A percentile compares a stretch with the other conserved stretches of the same genome.
Evolutionary conservation across 805 yeast species (phyloP).

Genomic region (Isabelozyma heimii): DNA sequence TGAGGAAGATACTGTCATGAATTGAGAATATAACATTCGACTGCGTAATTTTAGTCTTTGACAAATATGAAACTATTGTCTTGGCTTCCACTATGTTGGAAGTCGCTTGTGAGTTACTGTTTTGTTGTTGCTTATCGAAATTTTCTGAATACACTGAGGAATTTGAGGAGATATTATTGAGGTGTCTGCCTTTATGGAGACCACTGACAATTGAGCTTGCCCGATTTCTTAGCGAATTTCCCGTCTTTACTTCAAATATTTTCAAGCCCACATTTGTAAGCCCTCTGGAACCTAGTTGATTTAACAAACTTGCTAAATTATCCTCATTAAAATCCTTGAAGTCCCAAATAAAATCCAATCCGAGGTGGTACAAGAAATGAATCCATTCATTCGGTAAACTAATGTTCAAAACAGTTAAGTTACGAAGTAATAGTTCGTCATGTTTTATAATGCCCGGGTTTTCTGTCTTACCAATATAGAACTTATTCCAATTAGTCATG

Average conservation of each 20-base stretch:
- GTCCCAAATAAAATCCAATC: slow-evolving; percentile 48
- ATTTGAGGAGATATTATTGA: background rate
- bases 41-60: background rate
- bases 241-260: slow-evolving; percentile 25
- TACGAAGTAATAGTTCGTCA: slow-evolving; percentile 32
- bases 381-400: slow-evolving; percentile 51
- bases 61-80: background rate
- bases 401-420: slow-evolving; percentile 36
- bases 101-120: background rate
- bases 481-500: slow-evolving; percentile 31
- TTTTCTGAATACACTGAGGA: background rate
- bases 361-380: slow-evolving; percentile 41
- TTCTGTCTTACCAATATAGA: slow-evolving; percentile 28
- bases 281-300: slow-evolving; percentile 37
- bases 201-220: background rate
- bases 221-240: background rate
- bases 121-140: background rate
- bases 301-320: slow-evolving; percentile 37
- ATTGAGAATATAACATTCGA: background rate
- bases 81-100: background rate
- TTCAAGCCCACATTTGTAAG: slow-evolving; percentile 34
- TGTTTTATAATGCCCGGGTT: slow-evolving; percentile 5
- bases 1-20: slow-evolving; percentile 1
- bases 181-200: background rate
- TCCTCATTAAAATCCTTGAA: slow-evolving; percentile 33